A percentile compares a stretch with the other conserved stretches of the same genome.
These are phyloP conservation scores for Magnaporthales sp. DNA, from an alignment of 2,329 filamentous ascomycete species.

Conservation along the genomic window DNA sequence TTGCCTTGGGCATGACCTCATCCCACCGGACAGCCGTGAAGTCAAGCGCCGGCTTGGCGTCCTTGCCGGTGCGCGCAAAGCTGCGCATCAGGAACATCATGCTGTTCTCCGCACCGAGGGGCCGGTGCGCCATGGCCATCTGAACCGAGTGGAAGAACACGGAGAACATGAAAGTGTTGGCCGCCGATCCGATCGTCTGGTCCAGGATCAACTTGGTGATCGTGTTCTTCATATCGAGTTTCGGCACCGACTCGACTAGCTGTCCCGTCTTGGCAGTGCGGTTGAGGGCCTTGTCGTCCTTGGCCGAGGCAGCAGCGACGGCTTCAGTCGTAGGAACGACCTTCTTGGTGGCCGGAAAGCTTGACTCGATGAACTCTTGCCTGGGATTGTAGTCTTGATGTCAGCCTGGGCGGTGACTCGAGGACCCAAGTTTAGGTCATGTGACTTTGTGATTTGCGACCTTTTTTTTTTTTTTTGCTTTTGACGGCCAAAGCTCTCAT, in stretches of 20 bases:
- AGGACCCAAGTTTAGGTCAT: background rate
- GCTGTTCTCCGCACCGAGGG: slow-evolving; percentile 21
- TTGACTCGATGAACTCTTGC: slow-evolving; percentile 68
- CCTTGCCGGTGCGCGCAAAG: slow-evolving; percentile 12
- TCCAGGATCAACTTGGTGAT: slow-evolving; percentile 59
- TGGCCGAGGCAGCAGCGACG: slow-evolving; percentile 27
- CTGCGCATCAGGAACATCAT: slow-evolving; percentile 23
- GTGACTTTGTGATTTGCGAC: background rate
- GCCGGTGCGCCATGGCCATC: slow-evolving; percentile 34
- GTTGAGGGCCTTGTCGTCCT: slow-evolving; percentile 31
- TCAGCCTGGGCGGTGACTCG: background rate
- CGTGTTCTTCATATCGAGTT: slow-evolving; percentile 55
- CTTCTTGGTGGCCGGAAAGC: slow-evolving; percentile 56
- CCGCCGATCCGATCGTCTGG: slow-evolving; percentile 54
- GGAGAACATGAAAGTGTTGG: slow-evolving; percentile 60
- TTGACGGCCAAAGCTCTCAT: background rate
- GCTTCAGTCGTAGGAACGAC: slow-evolving; percentile 29
- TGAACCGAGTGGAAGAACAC: slow-evolving; percentile 47
- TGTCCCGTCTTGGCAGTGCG: slow-evolving; percentile 24
- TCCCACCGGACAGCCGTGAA: slow-evolving; percentile 35
- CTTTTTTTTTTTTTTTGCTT: background rate
- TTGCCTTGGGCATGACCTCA: slow-evolving; percentile 31
- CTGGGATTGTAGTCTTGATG: slow-evolving; percentile 20
- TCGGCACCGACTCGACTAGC: slow-evolving; percentile 31
- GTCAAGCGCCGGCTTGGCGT: slow-evolving; percentile 25